Conservation (phyloP, 768 basidiomycete species). For the Crucibulum laeve region DNA sequence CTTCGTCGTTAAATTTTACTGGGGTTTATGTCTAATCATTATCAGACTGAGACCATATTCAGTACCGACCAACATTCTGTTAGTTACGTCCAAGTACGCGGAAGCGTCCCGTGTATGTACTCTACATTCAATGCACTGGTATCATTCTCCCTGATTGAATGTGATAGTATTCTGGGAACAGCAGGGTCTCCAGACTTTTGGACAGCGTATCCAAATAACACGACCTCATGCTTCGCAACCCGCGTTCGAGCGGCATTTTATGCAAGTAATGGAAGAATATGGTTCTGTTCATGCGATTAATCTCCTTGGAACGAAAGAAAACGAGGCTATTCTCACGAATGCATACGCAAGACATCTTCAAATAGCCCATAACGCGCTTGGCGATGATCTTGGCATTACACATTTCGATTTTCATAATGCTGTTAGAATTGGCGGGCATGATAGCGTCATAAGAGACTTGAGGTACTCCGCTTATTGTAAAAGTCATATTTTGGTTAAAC, state of each 20-base stretch:
- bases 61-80: constrained; percentile 84
- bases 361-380: constrained; percentile 55
- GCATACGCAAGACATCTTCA: constrained; percentile 83
- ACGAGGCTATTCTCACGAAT: constrained; percentile 78
- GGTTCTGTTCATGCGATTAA: constrained; percentile 84
- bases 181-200: constrained; percentile 91
- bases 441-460: constrained; percentile 75
- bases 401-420: constrained; percentile 93
- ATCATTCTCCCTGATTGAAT: constrained; percentile 7
- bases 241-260: constrained; percentile 93
- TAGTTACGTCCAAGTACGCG: constrained; percentile 92
- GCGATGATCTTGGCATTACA: constrained; percentile 72
- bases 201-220: constrained; percentile 91
- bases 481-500: not conserved
- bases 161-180: constrained; percentile 96
- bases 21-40: constrained; percentile 9
- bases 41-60: constrained; percentile 85
- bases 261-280: constrained; percentile 83
- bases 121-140: constrained; percentile 12
- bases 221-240: constrained; percentile 95
- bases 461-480: constrained; percentile 32
- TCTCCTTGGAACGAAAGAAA: constrained; percentile 87
- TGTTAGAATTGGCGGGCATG: constrained; percentile 80
- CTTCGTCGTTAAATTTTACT: not conserved
- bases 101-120: constrained; percentile 87